Evolutionary conservation across 2,329 filamentous ascomycete genomes (phyloP), one percentile per base, ranked within the genome.

Genomic region (Fusarium siculi): DNA sequence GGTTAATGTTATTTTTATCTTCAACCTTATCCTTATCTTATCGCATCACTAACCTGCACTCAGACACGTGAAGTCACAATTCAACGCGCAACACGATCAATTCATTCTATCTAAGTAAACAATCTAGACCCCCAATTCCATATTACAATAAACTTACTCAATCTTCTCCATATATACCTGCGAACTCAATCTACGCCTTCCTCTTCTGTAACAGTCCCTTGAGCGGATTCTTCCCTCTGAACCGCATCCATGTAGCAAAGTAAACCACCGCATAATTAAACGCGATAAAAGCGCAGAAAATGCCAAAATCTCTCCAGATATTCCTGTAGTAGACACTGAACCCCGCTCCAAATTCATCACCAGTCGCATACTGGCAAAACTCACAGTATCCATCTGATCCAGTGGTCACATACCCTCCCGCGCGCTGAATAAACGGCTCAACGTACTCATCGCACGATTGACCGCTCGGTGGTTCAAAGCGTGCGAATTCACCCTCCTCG

Each of bases 271-370:
- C 70, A 58, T 84, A 93, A 70, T 93, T 93, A 77, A 93, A 93
- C 4, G 87, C 78, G 25, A 91, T 88, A 75, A 88, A 93, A 0
- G 84, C 89, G 78, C 86, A 89, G 73, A 92, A 90, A 57, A 92
- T 89, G 5, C 90, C 84, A 80, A 92, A 93, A 66, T 92, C 83
- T 16, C 90, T 82, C 92, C 91, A 93, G 52, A 90, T 89, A 57
- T 92, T 80, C 3, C 79, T 79, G 52, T 91, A 90, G 55, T 85
- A 89, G 12, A 92, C 85, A 73, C 90, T 91, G 77, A 93, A 90
- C 2, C 84, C 82, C 1, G 78, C 79, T 0, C 89, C 87, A 74
- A 91, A 93, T 74, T 90, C 81, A 72, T 92, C 89, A 0, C 91
- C 92, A 5, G 81, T 87, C 2, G 84, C 83, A 67, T 88, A 91